Percentiles rank a stretch among this genome's conserved stretches.
phyloP scores from a whole-genome alignment of 75 land plant genomes.

The Larix kaempferi region DNA sequence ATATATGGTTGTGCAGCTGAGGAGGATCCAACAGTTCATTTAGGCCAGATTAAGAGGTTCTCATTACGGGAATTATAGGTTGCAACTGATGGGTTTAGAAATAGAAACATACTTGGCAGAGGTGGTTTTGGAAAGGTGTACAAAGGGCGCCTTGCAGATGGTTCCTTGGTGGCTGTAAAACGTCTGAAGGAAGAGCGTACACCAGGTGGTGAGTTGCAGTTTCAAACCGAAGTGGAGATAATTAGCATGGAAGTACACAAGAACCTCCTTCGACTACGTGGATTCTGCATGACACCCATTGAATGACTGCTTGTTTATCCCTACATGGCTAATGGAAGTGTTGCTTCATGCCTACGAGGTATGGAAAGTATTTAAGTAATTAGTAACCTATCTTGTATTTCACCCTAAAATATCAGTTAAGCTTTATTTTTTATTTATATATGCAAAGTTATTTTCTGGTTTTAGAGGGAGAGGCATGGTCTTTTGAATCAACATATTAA shows the following conservation, averaged over 20 bases:
- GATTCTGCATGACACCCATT: constrained; percentile 83
- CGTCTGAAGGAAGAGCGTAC: constrained; percentile 72
- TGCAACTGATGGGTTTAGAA: constrained; percentile 76
- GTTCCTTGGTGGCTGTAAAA: constrained; percentile 78
- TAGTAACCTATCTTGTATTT: no score
- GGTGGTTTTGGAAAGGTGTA: constrained; percentile 88
- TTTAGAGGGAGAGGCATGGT: no score
- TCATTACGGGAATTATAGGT: constrained; percentile 76
- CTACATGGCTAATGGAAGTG: constrained; percentile 86
- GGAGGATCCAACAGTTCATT: constrained; percentile 83
- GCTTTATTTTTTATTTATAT: no score
- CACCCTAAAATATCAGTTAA: no score
- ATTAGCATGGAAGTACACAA: constrained; percentile 86
- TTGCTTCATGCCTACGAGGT: constrained; percentile 77
- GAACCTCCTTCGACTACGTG: constrained; percentile 67
- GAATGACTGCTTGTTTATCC: constrained; percentile 82
- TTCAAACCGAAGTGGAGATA: constrained; percentile 82
- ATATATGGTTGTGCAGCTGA: constrained; percentile 43
- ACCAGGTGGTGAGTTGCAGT: constrained; percentile 84
- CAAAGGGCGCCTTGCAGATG: constrained; percentile 78
- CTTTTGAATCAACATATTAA: no score
- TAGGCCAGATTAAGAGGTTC: constrained; percentile 84
- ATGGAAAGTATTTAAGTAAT: background rate
- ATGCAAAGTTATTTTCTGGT: no score
- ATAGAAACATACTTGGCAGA: constrained; percentile 67